Percentiles rank a stretch among this genome's conserved stretches.
phyloP scores from a whole-genome alignment of 2,329 filamentous ascomycete species.

The Pseudocercospora vitis region DNA sequence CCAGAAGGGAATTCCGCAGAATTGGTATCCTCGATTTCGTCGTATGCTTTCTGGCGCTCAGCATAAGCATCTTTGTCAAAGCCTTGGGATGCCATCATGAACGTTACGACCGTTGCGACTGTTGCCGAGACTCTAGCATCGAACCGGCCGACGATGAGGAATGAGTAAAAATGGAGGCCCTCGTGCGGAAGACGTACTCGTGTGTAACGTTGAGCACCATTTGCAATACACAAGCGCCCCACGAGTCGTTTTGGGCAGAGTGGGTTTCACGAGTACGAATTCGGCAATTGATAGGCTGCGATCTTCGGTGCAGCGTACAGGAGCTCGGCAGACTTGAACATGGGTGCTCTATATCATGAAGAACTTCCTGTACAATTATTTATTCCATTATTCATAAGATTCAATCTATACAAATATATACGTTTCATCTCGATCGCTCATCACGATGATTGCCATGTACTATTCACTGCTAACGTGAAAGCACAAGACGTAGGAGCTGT shows the following conservation, averaged over 20 bases:
- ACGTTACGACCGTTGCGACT: no score
- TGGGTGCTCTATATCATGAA: no score
- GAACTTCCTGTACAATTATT: no score
- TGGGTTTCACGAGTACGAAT: no score
- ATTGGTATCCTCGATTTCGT: background rate
- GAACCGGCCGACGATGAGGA: background rate
- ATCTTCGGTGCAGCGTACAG: no score
- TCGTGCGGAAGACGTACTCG: background rate
- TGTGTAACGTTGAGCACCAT: background rate
- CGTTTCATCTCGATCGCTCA: no score
- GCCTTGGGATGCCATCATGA: background rate
- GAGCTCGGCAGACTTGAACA: no score
- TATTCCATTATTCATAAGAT: no score
- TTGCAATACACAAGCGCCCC: no score
- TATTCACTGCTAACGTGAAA: constrained; percentile 37
- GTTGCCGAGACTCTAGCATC: no score
- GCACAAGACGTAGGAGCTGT: constrained; percentile 43
- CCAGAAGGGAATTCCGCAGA: background rate
- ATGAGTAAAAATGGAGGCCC: background rate
- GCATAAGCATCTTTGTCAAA: background rate
- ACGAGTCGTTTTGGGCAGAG: no score
- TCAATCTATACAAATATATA: background rate
- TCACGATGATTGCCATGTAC: constrained; percentile 38
- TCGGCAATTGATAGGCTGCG: no score
- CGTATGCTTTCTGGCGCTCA: background rate